phyloP scores from a whole-genome alignment of 495 filamentous ascomycete species.

The Aspergillus ostianus region DNA sequence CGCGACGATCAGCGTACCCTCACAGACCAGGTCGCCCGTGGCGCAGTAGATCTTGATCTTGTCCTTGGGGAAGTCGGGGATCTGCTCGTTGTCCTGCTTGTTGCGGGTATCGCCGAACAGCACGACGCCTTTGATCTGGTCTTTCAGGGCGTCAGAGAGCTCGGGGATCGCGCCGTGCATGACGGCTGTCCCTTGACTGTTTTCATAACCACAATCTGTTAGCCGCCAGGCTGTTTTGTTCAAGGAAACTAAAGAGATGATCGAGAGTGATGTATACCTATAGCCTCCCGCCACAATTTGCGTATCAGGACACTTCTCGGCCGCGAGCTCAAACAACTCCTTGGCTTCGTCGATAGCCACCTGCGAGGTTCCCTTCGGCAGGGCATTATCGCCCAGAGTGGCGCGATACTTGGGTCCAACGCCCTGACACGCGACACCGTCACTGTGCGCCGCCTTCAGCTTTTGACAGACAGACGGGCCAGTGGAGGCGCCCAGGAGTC shows the following conservation, averaged over 20 bases:
- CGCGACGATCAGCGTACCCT: conserved; percentile 48
- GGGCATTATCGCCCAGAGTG: conserved; percentile 23
- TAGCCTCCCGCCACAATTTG: conserved; percentile 57
- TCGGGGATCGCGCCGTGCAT: conserved; percentile 47
- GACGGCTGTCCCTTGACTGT: conserved; percentile 56
- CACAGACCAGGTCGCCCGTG: conserved; percentile 51
- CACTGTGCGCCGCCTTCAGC: conserved; percentile 25
- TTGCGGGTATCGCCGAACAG: conserved; percentile 59
- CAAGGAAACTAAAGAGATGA: no score
- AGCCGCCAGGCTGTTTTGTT: no score
- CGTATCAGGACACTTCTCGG: conserved; percentile 50
- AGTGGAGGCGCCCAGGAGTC: conserved; percentile 43
- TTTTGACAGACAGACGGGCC: conserved; percentile 38
- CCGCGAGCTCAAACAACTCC: conserved; percentile 37
- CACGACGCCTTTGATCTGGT: conserved; percentile 52
- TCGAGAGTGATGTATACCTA: not conserved
- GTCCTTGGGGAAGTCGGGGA: conserved; percentile 44
- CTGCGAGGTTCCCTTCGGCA: conserved; percentile 29
- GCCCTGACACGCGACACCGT: conserved; percentile 38
- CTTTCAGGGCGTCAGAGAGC: conserved; percentile 37
- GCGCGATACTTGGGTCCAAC: conserved; percentile 36
- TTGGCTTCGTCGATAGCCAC: conserved; percentile 44
- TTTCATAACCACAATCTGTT: not conserved
- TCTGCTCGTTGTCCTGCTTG: conserved; percentile 45
- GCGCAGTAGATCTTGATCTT: conserved; percentile 53